Conservation (phyloP, 495 filamentous ascomycete genomes). For the Penicillium pancosmium region DNA sequence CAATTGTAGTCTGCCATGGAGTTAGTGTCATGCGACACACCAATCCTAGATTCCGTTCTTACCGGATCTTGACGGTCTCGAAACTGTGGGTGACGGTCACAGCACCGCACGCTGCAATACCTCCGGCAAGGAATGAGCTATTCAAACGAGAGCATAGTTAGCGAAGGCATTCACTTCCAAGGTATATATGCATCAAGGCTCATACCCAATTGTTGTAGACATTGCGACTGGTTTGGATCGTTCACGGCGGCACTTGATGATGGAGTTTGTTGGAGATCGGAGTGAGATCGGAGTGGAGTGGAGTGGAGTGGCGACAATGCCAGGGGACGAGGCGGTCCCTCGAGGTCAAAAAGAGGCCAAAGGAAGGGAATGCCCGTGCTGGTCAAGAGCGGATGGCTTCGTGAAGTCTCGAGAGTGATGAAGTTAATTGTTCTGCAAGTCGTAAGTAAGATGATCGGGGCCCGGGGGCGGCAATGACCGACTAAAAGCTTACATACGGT, state of each 20-base stretch:
- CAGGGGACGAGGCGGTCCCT: conserved; percentile 1
- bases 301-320: conserved; percentile 7
- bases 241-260: conserved; percentile 11
- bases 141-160: conserved; percentile 14
- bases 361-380: not conserved
- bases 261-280: conserved; percentile 18
- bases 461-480: conserved; percentile 12
- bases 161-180: conserved; percentile 1
- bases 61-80: conserved; percentile 99
- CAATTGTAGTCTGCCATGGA: conserved; percentile 72
- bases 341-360: not conserved
- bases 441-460: conserved; percentile 10
- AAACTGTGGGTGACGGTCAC: conserved; percentile 98
- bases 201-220: conserved; percentile 58
- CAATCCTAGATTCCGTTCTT: conserved; percentile 12
- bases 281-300: conserved; percentile 21
- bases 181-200: not conserved
- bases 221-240: conserved; percentile 29
- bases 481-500: conserved; percentile 33
- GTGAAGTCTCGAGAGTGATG: not conserved
- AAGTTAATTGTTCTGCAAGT: not conserved
- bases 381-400: not conserved
- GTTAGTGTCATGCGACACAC: not conserved
- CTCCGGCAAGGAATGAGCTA: conserved; percentile 87
- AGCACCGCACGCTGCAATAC: conserved; percentile 94